Conservation (phyloP, 2,329 filamentous ascomycete species). For the Ilyonectria robusta region DNA sequence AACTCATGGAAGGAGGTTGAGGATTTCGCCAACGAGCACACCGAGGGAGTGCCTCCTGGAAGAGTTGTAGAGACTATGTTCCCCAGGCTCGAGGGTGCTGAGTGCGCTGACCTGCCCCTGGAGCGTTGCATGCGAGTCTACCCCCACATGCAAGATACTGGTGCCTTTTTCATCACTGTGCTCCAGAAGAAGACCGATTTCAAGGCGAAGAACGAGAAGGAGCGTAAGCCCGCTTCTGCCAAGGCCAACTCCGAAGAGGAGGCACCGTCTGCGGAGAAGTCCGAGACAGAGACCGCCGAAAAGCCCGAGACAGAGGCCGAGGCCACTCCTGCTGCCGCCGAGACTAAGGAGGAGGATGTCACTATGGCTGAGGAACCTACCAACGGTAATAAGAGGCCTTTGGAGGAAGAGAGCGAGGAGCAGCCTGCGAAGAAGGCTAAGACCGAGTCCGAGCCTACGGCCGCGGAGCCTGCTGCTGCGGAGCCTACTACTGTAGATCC, state of each 20-base stretch:
- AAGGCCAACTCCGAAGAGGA: slow-evolving; percentile 34
- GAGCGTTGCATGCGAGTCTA: slow-evolving; percentile 95
- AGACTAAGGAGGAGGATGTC: slow-evolving; percentile 48
- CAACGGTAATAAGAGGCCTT: slow-evolving; percentile 53
- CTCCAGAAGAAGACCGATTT: slow-evolving; percentile 93
- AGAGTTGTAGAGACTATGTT: slow-evolving; percentile 89
- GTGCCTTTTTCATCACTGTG: slow-evolving; percentile 97
- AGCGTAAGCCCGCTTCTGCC: slow-evolving; percentile 55
- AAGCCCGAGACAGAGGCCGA: slow-evolving; percentile 44
- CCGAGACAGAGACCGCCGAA: slow-evolving; percentile 27
- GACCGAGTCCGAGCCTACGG: slow-evolving; percentile 50
- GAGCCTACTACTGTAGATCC: slow-evolving; percentile 42
- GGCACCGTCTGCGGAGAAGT: slow-evolving; percentile 35
- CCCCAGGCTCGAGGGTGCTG: slow-evolving; percentile 68
- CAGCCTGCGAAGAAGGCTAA: slow-evolving; percentile 65
- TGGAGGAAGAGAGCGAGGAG: slow-evolving; percentile 55
- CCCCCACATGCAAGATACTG: slow-evolving; percentile 95
- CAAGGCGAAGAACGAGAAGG: slow-evolving; percentile 79
- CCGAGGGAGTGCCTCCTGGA: slow-evolving; percentile 68
- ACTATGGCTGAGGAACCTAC: slow-evolving; percentile 49
- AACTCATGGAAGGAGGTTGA: slow-evolving; percentile 86
- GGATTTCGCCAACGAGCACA: slow-evolving; percentile 74
- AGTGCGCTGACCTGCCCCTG: slow-evolving; percentile 78
- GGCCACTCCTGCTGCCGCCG: slow-evolving; percentile 13
- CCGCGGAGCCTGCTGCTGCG: slow-evolving; percentile 38